These are phyloP conservation scores for Rhodotorula sp. DNA, from an alignment of 1,284 basidiomycete genomes.

Conservation along the genomic window DNA sequence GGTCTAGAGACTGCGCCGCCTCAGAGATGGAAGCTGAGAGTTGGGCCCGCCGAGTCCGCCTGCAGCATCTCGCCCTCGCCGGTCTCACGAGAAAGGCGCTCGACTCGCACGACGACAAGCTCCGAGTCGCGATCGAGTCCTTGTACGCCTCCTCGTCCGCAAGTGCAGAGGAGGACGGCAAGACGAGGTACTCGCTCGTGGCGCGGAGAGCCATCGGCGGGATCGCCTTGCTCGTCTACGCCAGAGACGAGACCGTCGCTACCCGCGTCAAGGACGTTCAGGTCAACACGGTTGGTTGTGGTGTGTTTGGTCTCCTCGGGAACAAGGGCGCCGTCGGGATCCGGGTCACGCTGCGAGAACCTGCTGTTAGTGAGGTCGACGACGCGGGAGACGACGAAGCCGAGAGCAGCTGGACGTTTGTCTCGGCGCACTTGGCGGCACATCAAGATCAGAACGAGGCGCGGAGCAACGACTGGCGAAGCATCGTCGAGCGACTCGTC, in stretches of 20 bases:
- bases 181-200: slow-evolving; percentile 63
- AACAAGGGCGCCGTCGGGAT: slow-evolving; percentile 95
- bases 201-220: slow-evolving; percentile 75
- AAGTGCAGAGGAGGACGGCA: slow-evolving; percentile 53
- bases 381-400: slow-evolving; percentile 44
- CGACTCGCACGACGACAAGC: slow-evolving; percentile 26
- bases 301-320: slow-evolving; percentile 62
- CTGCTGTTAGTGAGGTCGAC: slow-evolving; percentile 39
- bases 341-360: slow-evolving; percentile 65
- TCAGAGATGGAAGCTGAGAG: slow-evolving; percentile 40
- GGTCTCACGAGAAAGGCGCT: slow-evolving; percentile 45
- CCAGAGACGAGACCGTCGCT: slow-evolving; percentile 63
- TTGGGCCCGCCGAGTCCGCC: slow-evolving; percentile 53
- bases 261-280: slow-evolving; percentile 62
- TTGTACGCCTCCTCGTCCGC: slow-evolving; percentile 52
- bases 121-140: slow-evolving; percentile 27
- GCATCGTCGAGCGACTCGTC: slow-evolving; percentile 75
- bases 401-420: slow-evolving; percentile 65
- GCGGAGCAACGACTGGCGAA: slow-evolving; percentile 76
- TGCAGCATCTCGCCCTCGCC: slow-evolving; percentile 47
- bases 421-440: slow-evolving; percentile 85
- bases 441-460: slow-evolving; percentile 64
- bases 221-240: slow-evolving; percentile 76
- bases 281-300: slow-evolving; percentile 47
- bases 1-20: slow-evolving; percentile 52